Base-by-base conservation (phyloP, 2,329 filamentous ascomycete species). In the Hypoxylon sp. region DNA sequence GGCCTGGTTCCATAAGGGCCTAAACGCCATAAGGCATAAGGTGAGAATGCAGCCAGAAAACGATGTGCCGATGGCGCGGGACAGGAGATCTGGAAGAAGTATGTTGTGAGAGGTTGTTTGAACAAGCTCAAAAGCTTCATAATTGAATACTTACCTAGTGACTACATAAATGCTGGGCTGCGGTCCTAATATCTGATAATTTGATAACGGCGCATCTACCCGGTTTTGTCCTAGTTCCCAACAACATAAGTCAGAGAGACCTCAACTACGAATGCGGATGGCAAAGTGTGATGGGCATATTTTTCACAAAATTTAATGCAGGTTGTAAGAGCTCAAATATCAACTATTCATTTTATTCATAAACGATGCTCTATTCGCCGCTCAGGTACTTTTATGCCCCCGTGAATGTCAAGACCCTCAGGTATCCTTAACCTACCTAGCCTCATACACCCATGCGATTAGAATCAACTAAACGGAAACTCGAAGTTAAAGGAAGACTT, bases 1-100 rank as follows among this genome's bases (percentile, higher is more conserved):
- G 48, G 68, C 26, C 41, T 76, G 76, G 19, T 73, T 63, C 80
- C 79, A 82, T 70, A 77, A 65, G 51, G 78, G 75, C 48, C 69
- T 55, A 50, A 71, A 59, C 57, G 77, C 72, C 80, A 81, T 81
- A 55, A 55, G 52, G 57, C 59, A 52, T 55, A 56, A 59, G 41
- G 58, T 17, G 19, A 52, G 39, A 52, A 10, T 26, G 8, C 44
- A 24, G 26, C 32, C 20, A 54, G 15, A 24, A 32, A 3, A 26
- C 24, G 19, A 54, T 15, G 56, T 44, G 1, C 47, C 17, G 22
- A 53, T 20, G 46, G 51, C 13, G 11, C 3, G 19, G 20, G 11
- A 17, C 34, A 24, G n/a, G 24, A 8, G 20, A 17, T 15, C 10
- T 19, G 15, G 6, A 50, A 49, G 46, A 24, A 44, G 39, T n/a